Evolutionary conservation across 2,329 filamentous ascomycete genomes (phyloP), one percentile per base, ranked within the genome.

Genomic region (Beauveria sp.): DNA sequence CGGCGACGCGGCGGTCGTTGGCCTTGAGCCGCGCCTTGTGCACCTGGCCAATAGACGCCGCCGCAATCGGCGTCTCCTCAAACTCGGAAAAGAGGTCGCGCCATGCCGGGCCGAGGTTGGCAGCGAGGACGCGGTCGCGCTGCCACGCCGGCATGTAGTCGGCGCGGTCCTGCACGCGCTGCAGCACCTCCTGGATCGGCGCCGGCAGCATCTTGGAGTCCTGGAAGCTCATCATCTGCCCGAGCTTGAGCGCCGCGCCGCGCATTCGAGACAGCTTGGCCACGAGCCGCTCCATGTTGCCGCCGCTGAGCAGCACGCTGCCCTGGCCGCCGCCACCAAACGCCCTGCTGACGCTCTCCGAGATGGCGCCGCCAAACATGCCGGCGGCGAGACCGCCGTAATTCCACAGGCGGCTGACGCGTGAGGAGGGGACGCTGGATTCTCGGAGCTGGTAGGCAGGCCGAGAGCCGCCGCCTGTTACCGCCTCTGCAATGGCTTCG

Each of bases 121-220:
- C 79, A 0, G 79, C 74, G 7, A 99, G 81, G 0, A 99, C 93
- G 63, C 88, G 86, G 72, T 99, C 87, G 12, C 95, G 88, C 73
- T 99, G 95, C 72, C 87, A 96, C 2, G 91, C 84, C 0, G 95
- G 95, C 95, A 99, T 99, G 74, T 98, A 99, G 74, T 99, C 93
- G 45, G 95, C 95, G 61, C 91, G 88, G 72, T 99, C 95, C 72
- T 99, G 95, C 0, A 99, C 95, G 6, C 96, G 87, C 71, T 96
- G 92, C 14, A 99, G 78, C 1, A 99, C 91, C 69, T 93, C 85
- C 66, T 96, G 91, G 55, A 99, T 92, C 1, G 90, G 85, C 0
- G 84, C 85, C 0, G 95, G 95, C 10, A 99, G 83, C 86, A 97
- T 92, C 74, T 96, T 98, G 43, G 91, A 86, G 75, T 99, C 95